Conservation (phyloP, 208 protist genomes). For the Angomonas ambiguus region DNA sequence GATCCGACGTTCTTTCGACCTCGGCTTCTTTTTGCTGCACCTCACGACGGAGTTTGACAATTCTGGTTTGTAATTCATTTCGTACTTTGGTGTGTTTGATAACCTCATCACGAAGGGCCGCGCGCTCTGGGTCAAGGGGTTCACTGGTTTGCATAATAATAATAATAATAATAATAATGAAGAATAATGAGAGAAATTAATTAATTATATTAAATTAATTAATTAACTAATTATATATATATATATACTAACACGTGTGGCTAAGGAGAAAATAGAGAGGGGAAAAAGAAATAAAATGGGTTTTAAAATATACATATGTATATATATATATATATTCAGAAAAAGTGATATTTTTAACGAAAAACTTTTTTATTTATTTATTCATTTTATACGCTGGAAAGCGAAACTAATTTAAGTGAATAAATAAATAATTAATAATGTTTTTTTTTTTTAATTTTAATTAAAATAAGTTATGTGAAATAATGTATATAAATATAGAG, state of each 20-base stretch:
- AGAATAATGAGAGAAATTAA: neutral
- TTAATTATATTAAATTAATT: slow-evolving; percentile 2
- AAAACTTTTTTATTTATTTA: neutral
- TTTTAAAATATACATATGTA: too few species aligned
- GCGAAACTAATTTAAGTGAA: neutral
- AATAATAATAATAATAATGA: slow-evolving; percentile 12
- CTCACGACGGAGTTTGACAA: slow-evolving; percentile 37
- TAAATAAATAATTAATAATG: slow-evolving; percentile 5
- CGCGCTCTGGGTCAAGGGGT: slow-evolving; percentile 51
- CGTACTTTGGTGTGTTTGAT: slow-evolving; percentile 55
- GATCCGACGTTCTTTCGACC: slow-evolving; percentile 96
- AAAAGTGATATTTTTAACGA: neutral
- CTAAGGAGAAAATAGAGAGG: too few species aligned
- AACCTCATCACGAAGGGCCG: slow-evolving; percentile 40
- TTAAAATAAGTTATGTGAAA: neutral
- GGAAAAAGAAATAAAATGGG: too few species aligned
- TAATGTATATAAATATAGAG: slow-evolving; percentile 6
- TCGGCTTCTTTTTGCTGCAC: slow-evolving; percentile 78
- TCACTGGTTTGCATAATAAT: slow-evolving; percentile 50
- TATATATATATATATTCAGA: neutral
- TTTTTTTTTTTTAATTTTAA: neutral
- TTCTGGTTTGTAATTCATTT: slow-evolving; percentile 46
- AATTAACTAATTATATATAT: neutral
- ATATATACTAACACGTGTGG: neutral
- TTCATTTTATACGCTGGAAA: neutral